phyloP scores from a whole-genome alignment of 176 grass and related monocot genomes.

The Triticum aestivum region DNA sequence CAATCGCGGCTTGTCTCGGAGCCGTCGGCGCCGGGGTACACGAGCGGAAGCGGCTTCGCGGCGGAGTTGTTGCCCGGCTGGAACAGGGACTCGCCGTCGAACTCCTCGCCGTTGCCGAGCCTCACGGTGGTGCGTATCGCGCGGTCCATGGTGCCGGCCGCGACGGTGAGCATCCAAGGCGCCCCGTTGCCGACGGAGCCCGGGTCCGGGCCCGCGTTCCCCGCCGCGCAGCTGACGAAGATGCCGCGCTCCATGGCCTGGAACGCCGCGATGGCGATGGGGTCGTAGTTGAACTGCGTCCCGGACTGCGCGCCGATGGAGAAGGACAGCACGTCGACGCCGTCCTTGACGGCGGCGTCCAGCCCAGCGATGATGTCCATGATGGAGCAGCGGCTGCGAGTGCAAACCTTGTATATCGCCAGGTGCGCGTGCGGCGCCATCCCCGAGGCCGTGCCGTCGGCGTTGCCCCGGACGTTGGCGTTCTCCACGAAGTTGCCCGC shows the following conservation, averaged over 20 bases:
- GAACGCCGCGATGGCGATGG: conserved; percentile 62
- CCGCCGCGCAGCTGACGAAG: conserved; percentile 73
- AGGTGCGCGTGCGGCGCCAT: conserved; percentile 91
- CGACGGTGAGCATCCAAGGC: conserved; percentile 93
- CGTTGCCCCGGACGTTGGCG: conserved; percentile 72
- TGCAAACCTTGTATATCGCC: conserved; percentile 78
- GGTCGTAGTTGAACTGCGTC: conserved; percentile 78
- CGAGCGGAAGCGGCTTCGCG: conserved; percentile 32
- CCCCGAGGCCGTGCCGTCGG: conserved; percentile 75
- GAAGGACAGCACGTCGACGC: conserved; percentile 77
- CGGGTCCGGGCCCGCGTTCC: conserved; percentile 50
- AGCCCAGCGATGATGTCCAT: conserved; percentile 80
- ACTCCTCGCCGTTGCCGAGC: conserved; percentile 68
- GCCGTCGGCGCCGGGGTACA: conserved; percentile 45
- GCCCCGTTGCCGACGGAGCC: conserved; percentile 61
- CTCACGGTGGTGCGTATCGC: conserved; percentile 56
- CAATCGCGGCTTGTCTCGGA: conserved; percentile 55
- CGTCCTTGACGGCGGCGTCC: conserved; percentile 65
- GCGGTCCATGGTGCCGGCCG: conserved; percentile 68
- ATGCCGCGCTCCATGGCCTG: conserved; percentile 79
- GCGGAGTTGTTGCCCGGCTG: conserved; percentile 45
- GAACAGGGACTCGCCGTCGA: conserved; percentile 74
- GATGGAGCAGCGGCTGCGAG: conserved; percentile 59
- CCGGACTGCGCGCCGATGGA: conserved; percentile 65
- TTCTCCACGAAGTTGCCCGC: conserved; percentile 80